Base-by-base conservation (phyloP, 768 basidiomycete species). In the Flagelloscypha sp. region DNA sequence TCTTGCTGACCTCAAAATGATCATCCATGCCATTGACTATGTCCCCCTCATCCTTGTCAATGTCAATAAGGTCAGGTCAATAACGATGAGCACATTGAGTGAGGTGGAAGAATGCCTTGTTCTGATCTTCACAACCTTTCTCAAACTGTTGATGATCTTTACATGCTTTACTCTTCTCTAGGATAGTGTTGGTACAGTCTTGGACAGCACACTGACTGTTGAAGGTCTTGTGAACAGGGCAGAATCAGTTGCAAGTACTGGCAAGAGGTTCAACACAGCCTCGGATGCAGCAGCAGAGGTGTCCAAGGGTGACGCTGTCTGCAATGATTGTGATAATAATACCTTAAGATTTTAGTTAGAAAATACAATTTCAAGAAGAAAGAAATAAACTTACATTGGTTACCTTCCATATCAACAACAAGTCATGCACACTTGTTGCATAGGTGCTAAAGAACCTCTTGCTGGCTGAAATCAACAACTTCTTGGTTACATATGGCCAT, bases 351-450 rank as follows among this genome's bases (percentile, higher is more conserved):
- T n/a, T n/a, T n/a, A n/a, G n/a, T n/a, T n/a, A n/a, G n/a, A n/a
- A n/a, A n/a, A n/a, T n/a, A n/a, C n/a, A n/a, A n/a, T n/a, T n/a
- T n/a, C n/a, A 34, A 16, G 20, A n/a, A n/a, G n/a, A n/a, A n/a
- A n/a, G n/a, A n/a, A n/a, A n/a, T n/a, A n/a, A n/a, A n/a, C n/a
- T n/a, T n/a, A n/a, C n/a, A n/a, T n/a, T n/a, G n/a, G n/a, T 30
- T 35, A 4, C 49, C 37, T 24, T 46, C 37, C 4, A 27, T 37
- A 12, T 38, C 10, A 12, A 7, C 19, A 36, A 34, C 53, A 1
- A 37, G 9, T 0, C 49, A 40, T 33, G 51, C 38, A 35, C 56
- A 58, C 24, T 45, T 47, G 4, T 52, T 37, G 23, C 58, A 59
- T n/a, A n/a, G n/a, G 9, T 37, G 44, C 40, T 57, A 56, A 3